Evolutionary conservation across 2,329 filamentous ascomycete genomes (phyloP).

Genomic region (Aspergillus aculeatinus): DNA sequence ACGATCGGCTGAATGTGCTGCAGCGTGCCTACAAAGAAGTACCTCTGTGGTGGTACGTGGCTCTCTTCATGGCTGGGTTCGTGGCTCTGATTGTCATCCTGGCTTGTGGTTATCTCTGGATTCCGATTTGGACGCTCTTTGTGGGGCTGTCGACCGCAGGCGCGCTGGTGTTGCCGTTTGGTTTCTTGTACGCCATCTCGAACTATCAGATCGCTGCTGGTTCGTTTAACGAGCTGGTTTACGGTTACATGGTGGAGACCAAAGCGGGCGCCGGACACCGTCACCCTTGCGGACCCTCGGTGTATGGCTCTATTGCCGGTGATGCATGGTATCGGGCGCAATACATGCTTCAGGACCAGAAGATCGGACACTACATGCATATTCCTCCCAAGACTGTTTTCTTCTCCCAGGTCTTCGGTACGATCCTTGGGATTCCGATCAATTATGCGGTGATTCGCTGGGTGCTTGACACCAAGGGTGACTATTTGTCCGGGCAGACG

Average conservation of each 20-base stretch:
- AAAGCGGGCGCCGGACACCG: conserved; percentile 51
- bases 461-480: conserved; percentile 58
- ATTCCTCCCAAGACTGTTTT: conserved; percentile 60
- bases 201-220: conserved; percentile 57
- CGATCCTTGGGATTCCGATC: conserved; percentile 58
- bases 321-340: conserved; percentile 62
- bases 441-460: conserved; percentile 63
- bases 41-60: conserved; percentile 58
- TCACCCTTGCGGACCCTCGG: conserved; percentile 58
- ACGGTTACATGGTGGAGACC: conserved; percentile 57
- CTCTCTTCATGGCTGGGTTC: conserved; percentile 52
- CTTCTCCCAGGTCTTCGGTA: conserved; percentile 62
- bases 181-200: conserved; percentile 61
- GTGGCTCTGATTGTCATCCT: conserved; percentile 54
- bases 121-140: conserved; percentile 61
- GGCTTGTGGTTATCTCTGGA: conserved; percentile 54
- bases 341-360: conserved; percentile 61
- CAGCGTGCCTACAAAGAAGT: conserved; percentile 59
- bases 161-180: conserved; percentile 57
- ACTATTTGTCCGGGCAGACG: conserved; percentile 53
- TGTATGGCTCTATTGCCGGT: conserved; percentile 60
- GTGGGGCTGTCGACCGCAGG: conserved; percentile 57
- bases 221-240: conserved; percentile 60
- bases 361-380: conserved; percentile 66
- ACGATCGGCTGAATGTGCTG: conserved; percentile 60